Evolutionary conservation across 1,139 yeast genomes (phyloP).

Genomic region (Taphrina deformans): DNA sequence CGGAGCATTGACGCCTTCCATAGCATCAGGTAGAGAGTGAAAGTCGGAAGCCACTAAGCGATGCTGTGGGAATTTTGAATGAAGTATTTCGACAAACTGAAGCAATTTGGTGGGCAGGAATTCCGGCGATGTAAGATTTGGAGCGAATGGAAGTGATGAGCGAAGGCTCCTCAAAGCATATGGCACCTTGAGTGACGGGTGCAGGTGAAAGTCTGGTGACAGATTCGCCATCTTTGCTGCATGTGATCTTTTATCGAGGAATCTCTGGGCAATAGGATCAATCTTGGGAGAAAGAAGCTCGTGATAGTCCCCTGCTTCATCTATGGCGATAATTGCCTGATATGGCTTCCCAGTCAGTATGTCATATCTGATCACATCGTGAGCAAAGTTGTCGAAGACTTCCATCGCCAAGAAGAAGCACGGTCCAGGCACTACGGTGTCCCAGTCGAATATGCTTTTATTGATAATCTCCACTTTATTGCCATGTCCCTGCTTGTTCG

Average conservation of each 20-base stretch:
- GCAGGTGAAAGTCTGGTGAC: not conserved
- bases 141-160: constrained; percentile 61
- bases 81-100: constrained; percentile 64
- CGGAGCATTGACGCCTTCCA: constrained; percentile 70
- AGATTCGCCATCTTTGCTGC: constrained; percentile 42
- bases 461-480: constrained; percentile 66
- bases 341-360: constrained; percentile 64
- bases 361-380: constrained; percentile 77
- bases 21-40: constrained; percentile 60
- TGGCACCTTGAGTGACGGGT: constrained; percentile 42
- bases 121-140: constrained; percentile 70
- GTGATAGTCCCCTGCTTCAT: constrained; percentile 71
- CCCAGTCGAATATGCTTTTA: constrained; percentile 77
- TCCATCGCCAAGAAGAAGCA: constrained; percentile 80
- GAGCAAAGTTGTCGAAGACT: constrained; percentile 82
- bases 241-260: constrained; percentile 57
- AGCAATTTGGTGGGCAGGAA: constrained; percentile 75
- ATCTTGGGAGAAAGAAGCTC: constrained; percentile 72
- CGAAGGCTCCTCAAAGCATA: constrained; percentile 44
- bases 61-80: constrained; percentile 72
- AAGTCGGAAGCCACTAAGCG: constrained; percentile 73
- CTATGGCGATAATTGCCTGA: constrained; percentile 77
- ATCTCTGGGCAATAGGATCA: constrained; percentile 60
- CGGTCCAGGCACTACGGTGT: constrained; percentile 60
- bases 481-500: constrained; percentile 46